Evolutionary conservation across 352 stramenopile genomes (phyloP), one percentile per base, ranked within the genome.

Genomic region (Globisporangium solare): DNA sequence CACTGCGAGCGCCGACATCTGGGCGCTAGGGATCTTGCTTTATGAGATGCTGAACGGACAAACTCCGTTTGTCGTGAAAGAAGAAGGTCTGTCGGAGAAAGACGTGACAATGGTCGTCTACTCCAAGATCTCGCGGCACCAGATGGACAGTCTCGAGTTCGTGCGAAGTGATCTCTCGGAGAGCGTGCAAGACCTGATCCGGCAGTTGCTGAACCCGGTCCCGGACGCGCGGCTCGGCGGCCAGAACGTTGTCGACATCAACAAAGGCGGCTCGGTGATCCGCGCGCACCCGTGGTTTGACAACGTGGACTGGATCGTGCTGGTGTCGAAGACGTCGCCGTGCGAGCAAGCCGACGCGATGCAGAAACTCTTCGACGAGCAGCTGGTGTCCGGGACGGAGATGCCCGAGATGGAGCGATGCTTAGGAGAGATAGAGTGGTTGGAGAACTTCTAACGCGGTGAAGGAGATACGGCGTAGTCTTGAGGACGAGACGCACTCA

Each of bases 11-110:
- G 77, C 82, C n/a, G 87, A 96, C 45, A 79, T 92, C 27, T 96
- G 87, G 87, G 86, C 80, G 0, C 70, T 95, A 3, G 87, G 86
- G 13, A 90, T 95, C 45, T 67, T 95, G 51, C 62, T 94, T 31
- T 96, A 92, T 61, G 86, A 96, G 63, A 89, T 94, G 71, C 60
- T 95, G 17, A 88, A 76, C 42, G 87, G 87, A 0, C 70, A 87
- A 20, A 94, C 87, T n/a, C 87, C 87, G n/a, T 96, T 96, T 61
- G 74, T 69, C 0, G 68, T 83, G 55, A 84, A 78, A 56, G 77
- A 77, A 27, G 72, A 86, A 48, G 74, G 76, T 37, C 57, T 88
- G 40, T 86, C 73, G 51, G 86, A 95, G 31, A 90, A 90, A 54
- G 82, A 94, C 68, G 73, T 91, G 54, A 79, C 76, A 6, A 90